phyloP scores from a whole-genome alignment of 306 rosid genomes.

The Gastrolobium bilobum region DNA sequence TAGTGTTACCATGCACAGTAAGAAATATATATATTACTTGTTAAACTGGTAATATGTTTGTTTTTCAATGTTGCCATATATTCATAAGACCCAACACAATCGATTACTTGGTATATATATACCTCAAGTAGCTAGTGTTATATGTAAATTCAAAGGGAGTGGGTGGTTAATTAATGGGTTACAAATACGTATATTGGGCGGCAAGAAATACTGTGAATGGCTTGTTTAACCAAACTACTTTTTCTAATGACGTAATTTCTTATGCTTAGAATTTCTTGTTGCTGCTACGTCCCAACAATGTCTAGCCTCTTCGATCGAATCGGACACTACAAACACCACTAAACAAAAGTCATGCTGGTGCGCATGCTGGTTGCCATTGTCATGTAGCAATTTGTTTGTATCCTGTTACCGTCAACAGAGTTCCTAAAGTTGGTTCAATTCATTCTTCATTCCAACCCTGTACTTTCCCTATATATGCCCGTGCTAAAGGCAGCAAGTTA shows the following conservation, averaged over 20 bases:
- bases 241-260: not conserved
- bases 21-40: too few relatives aligned
- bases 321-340: constrained; percentile 29
- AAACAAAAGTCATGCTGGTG: not conserved
- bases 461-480: not conserved
- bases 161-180: too few relatives aligned
- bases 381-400: constrained; percentile 8
- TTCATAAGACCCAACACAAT: too few relatives aligned
- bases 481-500: constrained; percentile 52
- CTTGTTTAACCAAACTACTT: not conserved
- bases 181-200: not conserved
- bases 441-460: too few relatives aligned
- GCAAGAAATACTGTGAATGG: not conserved
- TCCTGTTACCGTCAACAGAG: constrained; percentile 9
- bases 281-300: not conserved
- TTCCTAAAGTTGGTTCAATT: too few relatives aligned
- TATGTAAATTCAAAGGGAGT: too few relatives aligned
- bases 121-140: too few relatives aligned
- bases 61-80: too few relatives aligned
- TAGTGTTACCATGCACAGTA: too few relatives aligned
- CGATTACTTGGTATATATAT: too few relatives aligned
- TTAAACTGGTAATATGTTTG: too few relatives aligned
- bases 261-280: not conserved
- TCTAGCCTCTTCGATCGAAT: not conserved
- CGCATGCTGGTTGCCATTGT: not conserved